phyloP scores from a whole-genome alignment of 2,329 filamentous ascomycete species.

The Ploettnerulaceae sp. region DNA sequence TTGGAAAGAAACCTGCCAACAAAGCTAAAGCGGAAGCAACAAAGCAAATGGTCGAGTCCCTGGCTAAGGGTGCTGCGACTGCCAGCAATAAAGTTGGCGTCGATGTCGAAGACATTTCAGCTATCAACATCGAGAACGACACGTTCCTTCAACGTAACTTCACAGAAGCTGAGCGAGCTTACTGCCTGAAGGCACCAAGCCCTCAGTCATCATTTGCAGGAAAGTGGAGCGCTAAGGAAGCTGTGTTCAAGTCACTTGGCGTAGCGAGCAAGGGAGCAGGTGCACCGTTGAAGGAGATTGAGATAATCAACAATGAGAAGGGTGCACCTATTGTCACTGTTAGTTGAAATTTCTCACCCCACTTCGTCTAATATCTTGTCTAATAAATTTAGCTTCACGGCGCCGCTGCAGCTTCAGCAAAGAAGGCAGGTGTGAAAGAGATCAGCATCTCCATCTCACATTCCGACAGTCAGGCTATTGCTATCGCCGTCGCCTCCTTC shows the following conservation, averaged over 20 bases:
- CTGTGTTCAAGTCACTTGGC: constrained; percentile 94
- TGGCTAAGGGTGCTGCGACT: constrained; percentile 60
- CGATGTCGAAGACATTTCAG: constrained; percentile 83
- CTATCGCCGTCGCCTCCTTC: constrained; percentile 82
- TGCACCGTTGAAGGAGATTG: constrained; percentile 88
- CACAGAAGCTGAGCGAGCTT: constrained; percentile 74
- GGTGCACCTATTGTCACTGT: constrained; percentile 83
- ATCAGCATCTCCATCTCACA: constrained; percentile 95
- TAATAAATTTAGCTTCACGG: constrained; percentile 66
- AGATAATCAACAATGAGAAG: constrained; percentile 75
- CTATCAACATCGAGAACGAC: constrained; percentile 89
- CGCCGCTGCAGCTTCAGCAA: constrained; percentile 76
- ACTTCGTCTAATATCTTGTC: constrained; percentile 5
- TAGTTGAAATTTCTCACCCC: constrained; percentile 44
- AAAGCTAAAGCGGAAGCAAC: constrained; percentile 52
- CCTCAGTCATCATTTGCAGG: constrained; percentile 91
- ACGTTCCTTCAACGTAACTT: constrained; percentile 96
- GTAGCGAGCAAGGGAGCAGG: constrained; percentile 84
- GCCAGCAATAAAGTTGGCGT: constrained; percentile 80
- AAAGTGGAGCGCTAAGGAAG: constrained; percentile 96
- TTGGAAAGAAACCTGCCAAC: constrained; percentile 54
- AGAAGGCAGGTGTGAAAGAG: constrained; percentile 78
- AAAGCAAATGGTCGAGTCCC: constrained; percentile 68
- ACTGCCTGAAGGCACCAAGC: constrained; percentile 75
- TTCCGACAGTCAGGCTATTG: constrained; percentile 88